A percentile compares a stretch with the other conserved stretches of the same genome.
phyloP scores from a whole-genome alignment of 108 stramenopile genomes.

The Pseudonitzschia multiseries region DNA sequence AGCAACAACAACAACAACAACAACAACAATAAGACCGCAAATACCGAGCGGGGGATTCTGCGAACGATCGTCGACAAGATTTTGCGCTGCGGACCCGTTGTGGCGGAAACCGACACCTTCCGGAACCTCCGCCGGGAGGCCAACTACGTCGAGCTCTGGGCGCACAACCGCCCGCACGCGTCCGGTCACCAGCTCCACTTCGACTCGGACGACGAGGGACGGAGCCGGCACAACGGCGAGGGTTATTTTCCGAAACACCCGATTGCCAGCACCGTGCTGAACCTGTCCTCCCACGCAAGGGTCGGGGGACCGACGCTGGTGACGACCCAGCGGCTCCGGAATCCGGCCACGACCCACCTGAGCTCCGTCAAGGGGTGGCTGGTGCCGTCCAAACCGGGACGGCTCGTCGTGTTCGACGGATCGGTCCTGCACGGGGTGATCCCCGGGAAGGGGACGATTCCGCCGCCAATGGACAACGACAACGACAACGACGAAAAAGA shows the following conservation, averaged over 20 bases:
- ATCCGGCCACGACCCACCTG: slow-evolving; percentile 34
- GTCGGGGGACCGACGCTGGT: slow-evolving; percentile 82
- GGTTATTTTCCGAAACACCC: slow-evolving; percentile 80
- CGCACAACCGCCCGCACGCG: slow-evolving; percentile 90
- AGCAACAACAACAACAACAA: background rate
- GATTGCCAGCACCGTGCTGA: slow-evolving; percentile 70
- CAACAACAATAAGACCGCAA: slow-evolving; percentile 7
- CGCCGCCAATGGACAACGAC: background rate
- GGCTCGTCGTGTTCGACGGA: slow-evolving; percentile 84
- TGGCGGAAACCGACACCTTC: slow-evolving; percentile 45
- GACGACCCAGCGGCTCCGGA: slow-evolving; percentile 63
- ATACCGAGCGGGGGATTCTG: slow-evolving; percentile 39
- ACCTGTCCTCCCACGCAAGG: slow-evolving; percentile 36
- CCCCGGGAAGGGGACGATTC: slow-evolving; percentile 69
- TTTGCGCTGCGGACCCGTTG: slow-evolving; percentile 23
- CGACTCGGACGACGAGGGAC: slow-evolving; percentile 87
- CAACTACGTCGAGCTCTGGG: slow-evolving; percentile 82
- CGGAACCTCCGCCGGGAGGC: slow-evolving; percentile 35
- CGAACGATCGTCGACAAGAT: slow-evolving; percentile 48
- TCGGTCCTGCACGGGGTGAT: slow-evolving; percentile 86
- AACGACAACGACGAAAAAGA: background rate
- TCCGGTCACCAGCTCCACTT: slow-evolving; percentile 93
- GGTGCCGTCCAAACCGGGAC: slow-evolving; percentile 47
- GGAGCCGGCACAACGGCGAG: slow-evolving; percentile 32
- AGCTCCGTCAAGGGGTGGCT: slow-evolving; percentile 73